Evolutionary conservation across 2,329 filamentous ascomycete genomes (phyloP), one percentile per base, ranked within the genome.

Genomic region (Fusarium fujikuroi): DNA sequence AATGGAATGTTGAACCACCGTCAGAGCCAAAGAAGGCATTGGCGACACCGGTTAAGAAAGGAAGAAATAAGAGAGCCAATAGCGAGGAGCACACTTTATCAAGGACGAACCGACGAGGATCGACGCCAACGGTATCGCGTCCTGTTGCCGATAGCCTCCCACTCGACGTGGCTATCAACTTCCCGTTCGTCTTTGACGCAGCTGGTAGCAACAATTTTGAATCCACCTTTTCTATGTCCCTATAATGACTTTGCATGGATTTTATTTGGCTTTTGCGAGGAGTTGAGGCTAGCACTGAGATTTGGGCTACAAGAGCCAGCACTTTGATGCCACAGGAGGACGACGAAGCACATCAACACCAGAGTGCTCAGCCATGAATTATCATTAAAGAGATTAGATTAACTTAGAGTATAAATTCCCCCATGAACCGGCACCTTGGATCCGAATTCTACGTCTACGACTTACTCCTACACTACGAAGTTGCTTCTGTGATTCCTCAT

Each of bases 1-100:
- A 85, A 69, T 85, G 83, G 83, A 66, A 75, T 10, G 77, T 81
- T 19, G 76, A 60, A 21, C 73, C 75, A 15, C 70, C 70, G 25
- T 34, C 60, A 40, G 68, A 69, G 42, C 43, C 60, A 21, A 75
- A 63, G 23, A 69, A 63, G 37, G 46, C 58, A 37, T 42, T 61
- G 4, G 30, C 39, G 9, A 69, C 64, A 36, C 72, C 75, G 8
- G 49, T 61, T 23, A 77, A 76, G 61, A 79, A 79, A 54, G 78
- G 77, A 21, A 66, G 63, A 32, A 79, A 79, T 56, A 79, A 78
- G 68, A 76, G 78, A 44, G 57, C 73, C 9, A 58, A 75, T 54
- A 72, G 72, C 28, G 77, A 79, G 37, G 76, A 78, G 14, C 76
- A 76, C 39, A 53, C 68, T 18, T 43, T 71, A 10, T 72, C 67